Percentiles rank a stretch among this genome's conserved stretches.
phyloP scores from a whole-genome alignment of 179 eudicot genomes.

The Spergularia azorica region DNA sequence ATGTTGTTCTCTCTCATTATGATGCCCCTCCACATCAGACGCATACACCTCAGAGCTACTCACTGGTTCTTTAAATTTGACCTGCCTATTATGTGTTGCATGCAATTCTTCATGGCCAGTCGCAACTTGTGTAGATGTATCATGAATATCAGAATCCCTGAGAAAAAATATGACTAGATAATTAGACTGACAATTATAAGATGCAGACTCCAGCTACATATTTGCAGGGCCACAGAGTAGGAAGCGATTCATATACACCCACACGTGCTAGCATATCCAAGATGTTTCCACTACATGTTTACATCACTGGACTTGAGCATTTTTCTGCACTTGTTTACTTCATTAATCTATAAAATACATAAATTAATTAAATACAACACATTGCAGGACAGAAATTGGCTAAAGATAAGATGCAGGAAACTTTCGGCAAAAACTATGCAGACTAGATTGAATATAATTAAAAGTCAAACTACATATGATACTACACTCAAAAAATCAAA shows the following conservation, averaged over 20 bases:
- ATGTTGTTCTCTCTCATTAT: conserved; percentile 50
- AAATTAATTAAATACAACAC: background rate
- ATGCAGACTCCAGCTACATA: background rate
- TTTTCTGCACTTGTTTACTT: background rate
- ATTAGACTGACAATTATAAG: background rate
- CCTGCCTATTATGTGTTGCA: conserved; percentile 46
- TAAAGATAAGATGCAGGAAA: background rate
- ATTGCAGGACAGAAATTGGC: background rate
- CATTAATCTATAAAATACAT: background rate
- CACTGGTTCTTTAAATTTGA: conserved; percentile 72
- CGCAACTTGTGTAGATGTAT: conserved; percentile 35
- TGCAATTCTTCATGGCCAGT: conserved; percentile 42
- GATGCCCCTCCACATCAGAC: conserved; percentile 49
- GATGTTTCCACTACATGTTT: background rate
- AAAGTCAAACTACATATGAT: background rate
- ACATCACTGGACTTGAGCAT: background rate
- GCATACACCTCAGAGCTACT: conserved; percentile 57
- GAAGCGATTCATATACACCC: background rate
- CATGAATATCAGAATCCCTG: conserved; percentile 51
- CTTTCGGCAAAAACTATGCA: background rate
- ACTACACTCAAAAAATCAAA: background rate
- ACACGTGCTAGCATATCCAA: background rate
- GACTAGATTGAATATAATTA: background rate
- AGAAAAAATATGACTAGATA: conserved; percentile 21
- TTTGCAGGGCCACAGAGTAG: background rate